Base-by-base conservation (phyloP, 495 filamentous ascomycete genomes). In the Tuber umbilicatum region DNA sequence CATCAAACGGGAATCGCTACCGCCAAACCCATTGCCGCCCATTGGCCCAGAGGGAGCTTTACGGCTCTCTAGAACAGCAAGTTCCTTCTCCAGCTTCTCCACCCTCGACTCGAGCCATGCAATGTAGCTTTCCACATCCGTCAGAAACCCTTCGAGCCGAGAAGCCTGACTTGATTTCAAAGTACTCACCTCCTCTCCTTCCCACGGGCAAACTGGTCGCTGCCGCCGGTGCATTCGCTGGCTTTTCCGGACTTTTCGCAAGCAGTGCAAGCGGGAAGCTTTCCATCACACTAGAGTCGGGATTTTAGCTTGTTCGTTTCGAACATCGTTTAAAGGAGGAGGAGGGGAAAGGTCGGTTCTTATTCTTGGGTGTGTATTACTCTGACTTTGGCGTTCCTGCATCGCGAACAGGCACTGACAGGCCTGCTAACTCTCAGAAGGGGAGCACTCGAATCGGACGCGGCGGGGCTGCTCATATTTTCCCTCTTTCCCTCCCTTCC, bases 391-490 rank as follows among this genome's bases (percentile, higher is more conserved):
- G 94, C 94, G 68, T 89, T 88, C 70, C 94, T 91, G 86, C 94
- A 98, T 87, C 92, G 89, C 71, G 92, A 93, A 84, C 94, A 98
- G 7, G 94, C 94, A 73, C 93, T 93, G 47, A 97, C 94, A 7
- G 94, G 94, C 70, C 94, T 88, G 81, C 92, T 94, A 70, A 98
- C 94, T 83, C 92, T 91, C 76, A 98, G 86, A 73, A 94, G 84
- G 37, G 94, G 94, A 74, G 90, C 91, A 74, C 94, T 92, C 75
- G 81, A 75, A 71, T 64, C 55, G 1, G 55, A 64, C 31, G 27
- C 55, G 27, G 27, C 55, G 27, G 14, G 5, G 27, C 16, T 64
- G 55, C 55, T 64, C 55, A 64, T 64, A 19, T 64, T 31, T 60
- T 55, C 47, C 50, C 14, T 35, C 27, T 17, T 17, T 64, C 31